Evolutionary conservation across 208 protist species (phyloP), one percentile per base, ranked within the genome.

Genomic region (Strigomonas culicis): DNA sequence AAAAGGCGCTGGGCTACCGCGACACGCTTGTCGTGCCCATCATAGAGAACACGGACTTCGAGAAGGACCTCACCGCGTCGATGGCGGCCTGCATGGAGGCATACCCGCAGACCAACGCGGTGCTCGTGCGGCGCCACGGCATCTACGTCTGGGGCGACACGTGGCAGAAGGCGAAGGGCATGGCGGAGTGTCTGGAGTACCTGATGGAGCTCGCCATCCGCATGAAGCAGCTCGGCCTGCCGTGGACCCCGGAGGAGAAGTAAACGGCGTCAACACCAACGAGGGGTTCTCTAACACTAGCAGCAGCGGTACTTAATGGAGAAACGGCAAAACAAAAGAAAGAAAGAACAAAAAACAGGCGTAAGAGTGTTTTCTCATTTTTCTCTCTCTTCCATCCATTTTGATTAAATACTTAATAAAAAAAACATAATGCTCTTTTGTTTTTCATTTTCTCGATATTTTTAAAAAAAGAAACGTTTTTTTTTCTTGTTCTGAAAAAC

Each of bases 71-170:
- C 1, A 91, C 79, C 1, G 63, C 65, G 2, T 81, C 79, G 52
- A 89, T 92, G 86, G 82, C 82, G 32, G 77, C 66, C n/a, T 93
- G 88, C 46, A 97, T 98, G 79, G 34, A 80, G 64, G 66, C 68
- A 52, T 97, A 98, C 66, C 95, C 96, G n/a, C 71, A 98, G 41
- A 80, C 92, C 30, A 87, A 73, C 49, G 92, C 92, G 8, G 91
- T 98, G 25, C 70, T 98, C 0, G 95, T 98, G 53, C 87, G 94
- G 25, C 77, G 96, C 34, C 96, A 98, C 65, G 97, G 95, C 66
- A 88, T 98, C 49, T 98, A 98, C 71, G 91, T 98, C 15, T 98
- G 97, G 96, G 94, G 94, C 1, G 68, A 92, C 56, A 87, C 87
- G 1, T 98, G 97, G 96, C 72, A 95, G 53, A 83, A 97, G 75